Evolutionary conservation across 2,329 filamentous ascomycete genomes (phyloP).

Genomic region (Fusarium staphyleae): DNA sequence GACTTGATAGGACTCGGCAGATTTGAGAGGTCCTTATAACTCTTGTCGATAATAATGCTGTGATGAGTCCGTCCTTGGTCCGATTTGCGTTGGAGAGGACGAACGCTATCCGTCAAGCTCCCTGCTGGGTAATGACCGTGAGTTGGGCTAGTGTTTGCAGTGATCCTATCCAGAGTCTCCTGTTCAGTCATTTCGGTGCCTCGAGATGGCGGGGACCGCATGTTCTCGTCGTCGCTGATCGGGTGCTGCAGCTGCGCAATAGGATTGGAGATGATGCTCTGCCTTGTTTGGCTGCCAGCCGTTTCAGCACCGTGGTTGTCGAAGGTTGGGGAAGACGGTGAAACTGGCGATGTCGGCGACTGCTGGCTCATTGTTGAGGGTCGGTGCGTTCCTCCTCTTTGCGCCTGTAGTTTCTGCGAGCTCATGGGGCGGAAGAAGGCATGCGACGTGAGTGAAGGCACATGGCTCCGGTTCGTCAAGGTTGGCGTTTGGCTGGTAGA

Average conservation of each 20-base stretch:
- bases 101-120: slow-evolving; percentile 78
- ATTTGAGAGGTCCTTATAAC: slow-evolving; percentile 60
- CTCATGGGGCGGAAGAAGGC: slow-evolving; percentile 98
- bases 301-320: slow-evolving; percentile 53
- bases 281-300: slow-evolving; percentile 55
- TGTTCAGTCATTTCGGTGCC: slow-evolving; percentile 83
- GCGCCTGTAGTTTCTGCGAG: slow-evolving; percentile 90
- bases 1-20: slow-evolving; percentile 71
- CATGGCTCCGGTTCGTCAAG: slow-evolving; percentile 81
- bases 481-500: slow-evolving; percentile 62
- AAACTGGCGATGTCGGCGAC: slow-evolving; percentile 32
- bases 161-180: slow-evolving; percentile 72
- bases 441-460: slow-evolving; percentile 85
- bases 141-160: slow-evolving; percentile 77
- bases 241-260: slow-evolving; percentile 44
- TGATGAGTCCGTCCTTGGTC: slow-evolving; percentile 48
- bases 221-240: slow-evolving; percentile 54
- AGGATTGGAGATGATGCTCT: slow-evolving; percentile 65
- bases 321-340: slow-evolving; percentile 38
- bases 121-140: slow-evolving; percentile 61
- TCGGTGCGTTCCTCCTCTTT: slow-evolving; percentile 68
- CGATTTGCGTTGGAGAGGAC: slow-evolving; percentile 69
- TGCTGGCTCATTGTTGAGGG: slow-evolving; percentile 52
- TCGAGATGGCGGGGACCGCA: slow-evolving; percentile 71
- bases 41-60: slow-evolving; percentile 66